Percentiles rank a stretch among this genome's conserved stretches.
These are phyloP conservation scores for Fraxinus pennsylvanica DNA, from an alignment of 257 asterid species.

Conservation along the genomic window DNA sequence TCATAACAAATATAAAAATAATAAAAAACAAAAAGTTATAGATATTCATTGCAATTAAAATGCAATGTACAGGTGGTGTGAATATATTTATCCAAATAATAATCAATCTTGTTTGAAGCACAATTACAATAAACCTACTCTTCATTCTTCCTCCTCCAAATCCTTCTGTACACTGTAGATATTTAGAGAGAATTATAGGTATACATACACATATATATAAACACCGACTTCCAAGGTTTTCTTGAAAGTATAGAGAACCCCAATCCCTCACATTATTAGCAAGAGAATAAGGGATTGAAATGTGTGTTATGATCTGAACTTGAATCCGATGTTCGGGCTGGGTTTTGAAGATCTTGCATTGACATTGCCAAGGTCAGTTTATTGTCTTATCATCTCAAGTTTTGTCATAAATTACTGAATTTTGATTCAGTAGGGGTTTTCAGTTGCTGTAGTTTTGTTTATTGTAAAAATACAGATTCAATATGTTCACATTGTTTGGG, in stretches of 20 bases:
- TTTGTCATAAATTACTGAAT: not conserved
- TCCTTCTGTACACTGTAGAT: no score
- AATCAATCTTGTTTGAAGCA: no score
- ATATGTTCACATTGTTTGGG: not conserved
- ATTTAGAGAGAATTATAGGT: no score
- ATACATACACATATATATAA: no score
- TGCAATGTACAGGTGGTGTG: no score
- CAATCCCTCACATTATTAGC: not conserved
- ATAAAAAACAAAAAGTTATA: no score
- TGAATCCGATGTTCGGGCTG: constrained; percentile 45
- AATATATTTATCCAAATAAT: no score
- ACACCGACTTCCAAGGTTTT: not conserved
- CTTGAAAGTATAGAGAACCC: not conserved
- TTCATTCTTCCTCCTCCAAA: no score
- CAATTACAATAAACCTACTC: no score
- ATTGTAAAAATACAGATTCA: not conserved
- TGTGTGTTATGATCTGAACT: not conserved
- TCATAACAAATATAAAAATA: no score
- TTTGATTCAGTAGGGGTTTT: not conserved
- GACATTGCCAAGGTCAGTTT: constrained; percentile 22
- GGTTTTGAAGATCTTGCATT: no score
- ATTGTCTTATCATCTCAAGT: not conserved
- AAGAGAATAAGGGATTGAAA: not conserved
- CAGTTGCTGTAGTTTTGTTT: not conserved
- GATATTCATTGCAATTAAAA: no score